Evolutionary conservation across 352 stramenopile genomes (phyloP).

Genomic region (Globisporangium uncinulatum): DNA sequence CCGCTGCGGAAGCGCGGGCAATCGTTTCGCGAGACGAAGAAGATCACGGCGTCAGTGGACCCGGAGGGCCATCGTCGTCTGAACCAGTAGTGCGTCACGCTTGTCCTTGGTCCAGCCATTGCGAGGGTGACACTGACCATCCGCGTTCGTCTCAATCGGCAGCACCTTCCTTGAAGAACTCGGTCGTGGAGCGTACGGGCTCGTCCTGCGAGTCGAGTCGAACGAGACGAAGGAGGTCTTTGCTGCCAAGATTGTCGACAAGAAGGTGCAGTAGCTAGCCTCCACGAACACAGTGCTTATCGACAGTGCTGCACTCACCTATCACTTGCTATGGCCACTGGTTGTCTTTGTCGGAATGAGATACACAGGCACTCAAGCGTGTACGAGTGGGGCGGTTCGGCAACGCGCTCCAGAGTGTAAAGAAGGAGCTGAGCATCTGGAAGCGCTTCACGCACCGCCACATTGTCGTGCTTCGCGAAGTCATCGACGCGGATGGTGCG

Average conservation of each 20-base stretch:
- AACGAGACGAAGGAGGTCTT: slow-evolving; percentile 69
- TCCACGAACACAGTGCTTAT: background rate
- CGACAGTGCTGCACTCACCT: background rate
- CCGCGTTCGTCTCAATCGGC: background rate
- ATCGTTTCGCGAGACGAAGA: slow-evolving; percentile 66
- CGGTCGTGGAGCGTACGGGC: slow-evolving; percentile 63
- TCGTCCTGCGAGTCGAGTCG: slow-evolving; percentile 62
- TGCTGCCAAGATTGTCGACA: slow-evolving; percentile 73
- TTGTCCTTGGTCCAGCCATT: background rate
- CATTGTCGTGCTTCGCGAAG: slow-evolving; percentile 91
- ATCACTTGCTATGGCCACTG: background rate
- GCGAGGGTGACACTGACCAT: background rate
- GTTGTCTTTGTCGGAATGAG: background rate
- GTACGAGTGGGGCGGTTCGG: slow-evolving; percentile 63
- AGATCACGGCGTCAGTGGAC: slow-evolving; percentile 42
- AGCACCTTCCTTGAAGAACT: slow-evolving; percentile 74
- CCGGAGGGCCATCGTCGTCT: slow-evolving; percentile 46
- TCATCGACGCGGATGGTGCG: slow-evolving; percentile 92
- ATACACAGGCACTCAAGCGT: slow-evolving; percentile 38
- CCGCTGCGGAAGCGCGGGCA: slow-evolving; percentile 52
- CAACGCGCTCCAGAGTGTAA: slow-evolving; percentile 70
- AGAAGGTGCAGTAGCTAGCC: slow-evolving; percentile 24
- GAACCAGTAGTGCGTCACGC: slow-evolving; percentile 60
- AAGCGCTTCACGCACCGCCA: slow-evolving; percentile 95
- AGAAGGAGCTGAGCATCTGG: slow-evolving; percentile 96